Evolutionary conservation across 2,329 filamentous ascomycete species (phyloP).

Genomic region (Boeremia lycopersici): DNA sequence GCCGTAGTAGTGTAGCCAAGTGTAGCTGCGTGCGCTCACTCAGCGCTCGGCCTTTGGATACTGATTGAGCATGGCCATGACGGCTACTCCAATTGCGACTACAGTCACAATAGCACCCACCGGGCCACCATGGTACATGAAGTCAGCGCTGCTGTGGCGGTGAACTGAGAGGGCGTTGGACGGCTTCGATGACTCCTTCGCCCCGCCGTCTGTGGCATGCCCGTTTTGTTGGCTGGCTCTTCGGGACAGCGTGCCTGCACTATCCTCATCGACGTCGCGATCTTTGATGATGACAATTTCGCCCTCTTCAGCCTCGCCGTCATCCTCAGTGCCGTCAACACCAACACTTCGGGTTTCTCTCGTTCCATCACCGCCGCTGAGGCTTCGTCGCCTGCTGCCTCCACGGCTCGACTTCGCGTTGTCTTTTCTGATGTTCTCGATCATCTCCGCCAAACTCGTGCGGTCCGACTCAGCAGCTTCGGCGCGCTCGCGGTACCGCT

Average conservation of each 20-base stretch:
- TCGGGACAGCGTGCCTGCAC: slow-evolving; percentile 25
- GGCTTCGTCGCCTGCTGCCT: slow-evolving; percentile 35
- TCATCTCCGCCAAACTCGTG: slow-evolving; percentile 84
- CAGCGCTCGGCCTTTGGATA: slow-evolving; percentile 55
- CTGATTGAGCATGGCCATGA: slow-evolving; percentile 51
- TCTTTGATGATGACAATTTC: slow-evolving; percentile 47
- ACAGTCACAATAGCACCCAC: slow-evolving; percentile 48
- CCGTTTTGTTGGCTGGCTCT: slow-evolving; percentile 39
- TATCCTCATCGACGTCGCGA: slow-evolving; percentile 35
- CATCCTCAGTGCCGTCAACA: slow-evolving; percentile 28
- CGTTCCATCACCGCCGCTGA: slow-evolving; percentile 28
- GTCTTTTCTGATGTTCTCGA: slow-evolving; percentile 77
- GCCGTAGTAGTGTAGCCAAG: slow-evolving; percentile 8
- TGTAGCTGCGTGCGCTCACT: slow-evolving; percentile 19
- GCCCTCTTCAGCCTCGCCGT: slow-evolving; percentile 37
- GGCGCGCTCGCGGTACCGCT: slow-evolving; percentile 76
- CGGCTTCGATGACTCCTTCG: slow-evolving; percentile 26
- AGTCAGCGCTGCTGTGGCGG: slow-evolving; percentile 33
- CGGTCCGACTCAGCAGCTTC: slow-evolving; percentile 82
- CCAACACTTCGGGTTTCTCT: slow-evolving; percentile 11
- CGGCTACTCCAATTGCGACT: slow-evolving; percentile 49
- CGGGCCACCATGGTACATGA: slow-evolving; percentile 46
- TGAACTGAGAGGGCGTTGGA: slow-evolving; percentile 36
- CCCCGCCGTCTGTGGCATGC: slow-evolving; percentile 30
- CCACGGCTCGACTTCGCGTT: slow-evolving; percentile 55